A percentile compares a stretch with the other conserved stretches of the same genome.
Conservation (phyloP, 2,329 filamentous ascomycete genomes). For the Sporothrix protearum region DNA sequence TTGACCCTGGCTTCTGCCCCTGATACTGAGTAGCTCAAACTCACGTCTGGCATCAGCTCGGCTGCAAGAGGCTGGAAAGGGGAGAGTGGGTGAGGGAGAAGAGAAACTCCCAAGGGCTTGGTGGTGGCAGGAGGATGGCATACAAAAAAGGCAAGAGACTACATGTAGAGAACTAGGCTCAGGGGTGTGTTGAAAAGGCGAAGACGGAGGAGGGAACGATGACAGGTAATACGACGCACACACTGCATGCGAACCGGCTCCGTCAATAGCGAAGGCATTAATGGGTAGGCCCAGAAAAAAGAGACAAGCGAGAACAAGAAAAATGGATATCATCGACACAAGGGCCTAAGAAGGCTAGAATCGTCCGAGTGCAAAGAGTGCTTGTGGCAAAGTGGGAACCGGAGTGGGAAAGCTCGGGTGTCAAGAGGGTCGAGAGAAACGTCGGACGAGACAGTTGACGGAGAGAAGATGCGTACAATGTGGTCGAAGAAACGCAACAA, state of each 20-base stretch:
- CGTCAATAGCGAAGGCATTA: background rate
- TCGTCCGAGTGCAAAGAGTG: background rate
- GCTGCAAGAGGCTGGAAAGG: constrained; percentile 10
- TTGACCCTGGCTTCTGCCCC: background rate
- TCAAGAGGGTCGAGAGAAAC: background rate
- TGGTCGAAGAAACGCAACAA: background rate
- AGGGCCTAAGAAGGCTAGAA: background rate
- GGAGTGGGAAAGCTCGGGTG: background rate
- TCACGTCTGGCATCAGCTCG: constrained; percentile 3
- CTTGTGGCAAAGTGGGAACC: background rate
- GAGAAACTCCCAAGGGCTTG: background rate
- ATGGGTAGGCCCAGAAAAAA: background rate
- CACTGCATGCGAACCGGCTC: background rate
- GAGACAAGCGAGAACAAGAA: background rate
- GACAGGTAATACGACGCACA: background rate
- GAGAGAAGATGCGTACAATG: background rate
- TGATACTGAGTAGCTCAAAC: background rate
- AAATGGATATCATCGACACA: background rate
- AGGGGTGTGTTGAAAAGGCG: background rate
- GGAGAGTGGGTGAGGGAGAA: background rate
- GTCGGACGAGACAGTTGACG: background rate
- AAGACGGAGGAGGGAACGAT: background rate
- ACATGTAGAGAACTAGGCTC: background rate
- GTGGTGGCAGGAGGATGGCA: background rate
- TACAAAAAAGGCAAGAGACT: background rate